These are phyloP conservation scores for Colletotrichum tropicicola DNA, from an alignment of 2,329 filamentous ascomycete species.

Conservation along the genomic window DNA sequence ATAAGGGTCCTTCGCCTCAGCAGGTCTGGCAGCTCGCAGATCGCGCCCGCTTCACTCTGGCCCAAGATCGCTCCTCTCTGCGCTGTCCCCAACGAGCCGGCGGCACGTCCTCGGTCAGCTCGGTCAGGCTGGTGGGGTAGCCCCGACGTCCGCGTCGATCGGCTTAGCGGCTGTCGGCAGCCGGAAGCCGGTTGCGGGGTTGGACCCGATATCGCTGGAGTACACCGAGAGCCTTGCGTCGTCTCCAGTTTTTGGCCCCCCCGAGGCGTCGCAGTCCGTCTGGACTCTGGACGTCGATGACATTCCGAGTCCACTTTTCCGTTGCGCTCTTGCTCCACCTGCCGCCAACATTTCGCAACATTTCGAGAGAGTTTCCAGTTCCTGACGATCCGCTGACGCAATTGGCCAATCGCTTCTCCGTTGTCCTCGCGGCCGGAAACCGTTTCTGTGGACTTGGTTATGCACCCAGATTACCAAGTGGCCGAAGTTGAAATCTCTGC, in stretches of 20 bases:
- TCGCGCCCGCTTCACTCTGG: neutral
- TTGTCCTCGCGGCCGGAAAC: neutral
- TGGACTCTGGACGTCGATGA: constrained; percentile 17
- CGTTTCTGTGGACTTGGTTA: neutral
- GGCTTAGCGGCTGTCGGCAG: constrained; percentile 26
- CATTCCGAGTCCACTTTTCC: constrained; percentile 22
- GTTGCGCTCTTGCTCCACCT: constrained; percentile 12
- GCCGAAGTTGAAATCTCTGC: neutral
- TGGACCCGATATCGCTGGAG: constrained; percentile 25
- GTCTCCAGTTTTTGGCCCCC: constrained; percentile 13
- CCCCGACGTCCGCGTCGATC: constrained; percentile 26
- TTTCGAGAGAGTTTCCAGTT: constrained; percentile 10
- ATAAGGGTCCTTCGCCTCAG: neutral
- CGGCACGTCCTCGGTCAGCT: constrained; percentile 14
- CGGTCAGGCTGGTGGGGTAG: constrained; percentile 22
- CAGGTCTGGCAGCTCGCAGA: neutral
- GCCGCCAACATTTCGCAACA: constrained; percentile 13
- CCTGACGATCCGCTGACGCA: constrained; percentile 24
- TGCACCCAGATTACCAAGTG: neutral
- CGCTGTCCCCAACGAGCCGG: neutral
- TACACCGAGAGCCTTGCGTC: constrained; percentile 28
- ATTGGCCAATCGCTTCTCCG: constrained; percentile 10
- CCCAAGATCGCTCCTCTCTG: neutral
- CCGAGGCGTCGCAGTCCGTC: neutral
- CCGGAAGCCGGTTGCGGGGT: constrained; percentile 23